Evolutionary conservation across 352 stramenopile species (phyloP).

Genomic region (Globisporangium perplexum): DNA sequence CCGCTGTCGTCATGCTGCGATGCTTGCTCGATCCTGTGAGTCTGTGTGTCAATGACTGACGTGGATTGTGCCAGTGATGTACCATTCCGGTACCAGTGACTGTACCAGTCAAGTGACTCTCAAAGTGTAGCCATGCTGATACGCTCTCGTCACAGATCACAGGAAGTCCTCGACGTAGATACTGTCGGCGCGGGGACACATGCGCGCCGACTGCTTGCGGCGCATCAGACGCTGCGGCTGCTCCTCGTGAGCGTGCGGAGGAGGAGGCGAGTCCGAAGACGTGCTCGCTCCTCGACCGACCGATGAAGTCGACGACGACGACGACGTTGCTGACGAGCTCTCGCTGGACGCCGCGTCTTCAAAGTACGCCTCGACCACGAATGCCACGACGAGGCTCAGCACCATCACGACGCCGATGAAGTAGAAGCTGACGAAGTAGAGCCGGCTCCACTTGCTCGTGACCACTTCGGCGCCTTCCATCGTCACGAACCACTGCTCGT

Average conservation of each 20-base stretch:
- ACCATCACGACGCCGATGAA: slow-evolving; percentile 65
- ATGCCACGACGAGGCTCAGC: slow-evolving; percentile 67
- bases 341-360: slow-evolving; percentile 17
- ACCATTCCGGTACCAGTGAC: no score
- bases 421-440: slow-evolving; percentile 77
- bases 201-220: slow-evolving; percentile 12
- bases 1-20: not conserved
- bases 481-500: slow-evolving; percentile 52
- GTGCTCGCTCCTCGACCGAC: not conserved
- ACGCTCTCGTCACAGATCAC: slow-evolving; percentile 5
- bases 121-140: not conserved
- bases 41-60: no score
- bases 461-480: slow-evolving; percentile 56
- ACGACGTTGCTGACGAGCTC: not conserved
- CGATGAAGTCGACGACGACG: not conserved
- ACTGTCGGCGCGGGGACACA: slow-evolving; percentile 30
- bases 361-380: slow-evolving; percentile 58
- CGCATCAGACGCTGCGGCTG: slow-evolving; percentile 16
- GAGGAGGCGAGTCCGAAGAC: slow-evolving; percentile 1
- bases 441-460: slow-evolving; percentile 40
- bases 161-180: slow-evolving; percentile 43
- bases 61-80: no score
- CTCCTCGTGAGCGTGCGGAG: slow-evolving; percentile 2
- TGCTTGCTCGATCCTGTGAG: no score
- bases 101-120: not conserved